Evolutionary conservation across 768 basidiomycete species (phyloP), one percentile per base, ranked within the genome.

Genomic region (Leccinum subgranulosum): DNA sequence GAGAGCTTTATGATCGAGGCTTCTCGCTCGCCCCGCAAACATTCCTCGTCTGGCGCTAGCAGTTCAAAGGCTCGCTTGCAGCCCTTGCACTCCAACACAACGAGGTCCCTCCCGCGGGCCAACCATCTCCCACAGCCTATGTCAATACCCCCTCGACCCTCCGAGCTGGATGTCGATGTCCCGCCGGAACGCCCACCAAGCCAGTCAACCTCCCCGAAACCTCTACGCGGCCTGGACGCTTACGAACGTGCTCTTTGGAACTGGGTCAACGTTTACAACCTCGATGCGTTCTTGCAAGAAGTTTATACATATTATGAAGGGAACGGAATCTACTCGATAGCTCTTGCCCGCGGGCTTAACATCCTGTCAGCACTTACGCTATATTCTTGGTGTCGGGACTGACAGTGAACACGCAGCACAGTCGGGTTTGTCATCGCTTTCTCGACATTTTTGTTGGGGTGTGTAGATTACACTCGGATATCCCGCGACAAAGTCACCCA

Each of bases 381-480:
- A 43, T 61, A 53, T 66, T 62, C 51, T 58, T 15, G 60, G 15
- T 53, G 34, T 49, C 23, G 36, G 56, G 29, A 55, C 70, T 69
- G 59, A 74, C 69, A 31, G 56, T 60, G 67, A 57, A 61, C 64
- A 64, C 54, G 34, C 72, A 99, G 97, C 63, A 99, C 96, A 61
- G 87, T 97, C 23, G 95, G 94, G 48, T 99, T 98, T 74, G 96
- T 98, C 51, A 98, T 98, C 65, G 84, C 82, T n/a, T 99, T 99
- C 74, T 96, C 97, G 12, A 96, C 95, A 9, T 99, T 99, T 71
- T 78, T 99, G 12, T 73, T 96, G 6, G 92, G 94, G 14, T 99
- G 97, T 73, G 82, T 99, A 60, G 94, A 99, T 71, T 98, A 97
- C 71, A 85, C 88, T 34, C 81, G 81, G 39, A 82, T 98, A 57